A percentile compares a stretch with the other conserved stretches of the same genome.
Conservation (phyloP, 1,284 basidiomycete species). For the Tilletia caries region DNA sequence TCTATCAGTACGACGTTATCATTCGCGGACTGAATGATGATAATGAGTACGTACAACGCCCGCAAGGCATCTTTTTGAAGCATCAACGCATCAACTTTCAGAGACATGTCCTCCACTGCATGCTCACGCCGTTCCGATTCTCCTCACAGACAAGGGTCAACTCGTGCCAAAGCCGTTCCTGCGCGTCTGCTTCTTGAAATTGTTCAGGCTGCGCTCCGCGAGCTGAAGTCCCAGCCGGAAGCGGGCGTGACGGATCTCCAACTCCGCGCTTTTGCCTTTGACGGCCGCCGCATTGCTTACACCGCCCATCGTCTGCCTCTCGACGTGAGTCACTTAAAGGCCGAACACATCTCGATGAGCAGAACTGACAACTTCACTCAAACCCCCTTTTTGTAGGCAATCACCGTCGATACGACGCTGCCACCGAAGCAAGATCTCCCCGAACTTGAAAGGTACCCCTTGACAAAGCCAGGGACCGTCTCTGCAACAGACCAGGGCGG, state of each 20-base stretch:
- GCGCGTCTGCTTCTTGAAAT: constrained; percentile 19
- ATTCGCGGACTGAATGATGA: constrained; percentile 20
- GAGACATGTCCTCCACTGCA: too few relatives aligned
- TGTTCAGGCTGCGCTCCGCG: constrained; percentile 16
- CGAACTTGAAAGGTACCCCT: constrained; percentile 19
- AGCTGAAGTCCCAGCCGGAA: constrained; percentile 5
- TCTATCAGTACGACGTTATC: constrained; percentile 29
- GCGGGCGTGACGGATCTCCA: constrained; percentile 25
- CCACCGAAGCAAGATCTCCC: constrained; percentile 24
- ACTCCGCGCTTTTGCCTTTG: constrained; percentile 22
- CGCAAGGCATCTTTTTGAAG: neutral
- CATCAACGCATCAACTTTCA: neutral
- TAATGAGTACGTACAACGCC: neutral
- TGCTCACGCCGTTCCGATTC: neutral
- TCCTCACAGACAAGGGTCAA: neutral
- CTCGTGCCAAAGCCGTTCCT: constrained; percentile 18
- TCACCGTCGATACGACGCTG: constrained; percentile 21
- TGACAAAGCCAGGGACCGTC: constrained; percentile 11
- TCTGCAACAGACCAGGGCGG: constrained; percentile 13
- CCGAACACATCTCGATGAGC: too few relatives aligned
- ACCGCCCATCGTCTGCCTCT: constrained; percentile 15
- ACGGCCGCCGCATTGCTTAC: constrained; percentile 28
- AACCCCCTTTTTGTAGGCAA: neutral
- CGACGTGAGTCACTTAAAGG: neutral
- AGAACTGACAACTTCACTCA: too few relatives aligned